These are phyloP conservation scores for Xylariaceae sp. DNA, from an alignment of 2,329 filamentous ascomycete species.

Conservation along the genomic window DNA sequence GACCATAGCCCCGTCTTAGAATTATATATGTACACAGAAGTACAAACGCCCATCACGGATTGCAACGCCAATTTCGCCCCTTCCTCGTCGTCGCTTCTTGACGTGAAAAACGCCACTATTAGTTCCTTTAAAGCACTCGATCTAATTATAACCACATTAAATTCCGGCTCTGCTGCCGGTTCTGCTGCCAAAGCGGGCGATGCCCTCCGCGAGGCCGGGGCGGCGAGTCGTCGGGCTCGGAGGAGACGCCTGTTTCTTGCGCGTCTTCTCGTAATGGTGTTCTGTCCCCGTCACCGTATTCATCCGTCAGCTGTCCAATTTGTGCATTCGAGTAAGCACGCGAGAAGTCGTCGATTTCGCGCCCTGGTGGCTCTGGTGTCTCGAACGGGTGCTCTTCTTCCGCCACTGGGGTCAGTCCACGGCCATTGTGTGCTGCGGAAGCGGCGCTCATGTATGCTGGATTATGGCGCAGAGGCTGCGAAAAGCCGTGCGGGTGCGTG, in stretches of 20 bases:
- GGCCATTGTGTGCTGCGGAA: slow-evolving; percentile 15
- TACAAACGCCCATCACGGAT: too few species aligned
- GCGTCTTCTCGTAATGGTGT: slow-evolving; percentile 26
- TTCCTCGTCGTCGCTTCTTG: too few species aligned
- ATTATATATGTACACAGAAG: too few species aligned
- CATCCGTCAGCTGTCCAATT: slow-evolving; percentile 27
- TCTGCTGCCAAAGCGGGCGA: slow-evolving; percentile 53
- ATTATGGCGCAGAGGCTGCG: slow-evolving; percentile 25
- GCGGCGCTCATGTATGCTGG: slow-evolving; percentile 19
- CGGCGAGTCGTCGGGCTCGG: slow-evolving; percentile 13
- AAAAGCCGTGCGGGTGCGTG: slow-evolving; percentile 5
- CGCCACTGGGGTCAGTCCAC: slow-evolving; percentile 24
- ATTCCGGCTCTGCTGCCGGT: slow-evolving; percentile 45
- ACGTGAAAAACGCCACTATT: too few species aligned
- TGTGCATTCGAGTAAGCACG: slow-evolving; percentile 40
- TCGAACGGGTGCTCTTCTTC: slow-evolving; percentile 23
- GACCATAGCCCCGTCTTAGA: too few species aligned
- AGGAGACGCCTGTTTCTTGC: background rate
- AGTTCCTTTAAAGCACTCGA: background rate
- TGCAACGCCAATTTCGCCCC: too few species aligned
- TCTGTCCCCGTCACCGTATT: slow-evolving; percentile 32
- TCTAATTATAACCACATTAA: slow-evolving; percentile 42
- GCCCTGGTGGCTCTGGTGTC: slow-evolving; percentile 38
- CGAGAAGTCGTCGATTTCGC: slow-evolving; percentile 44
- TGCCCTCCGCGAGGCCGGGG: slow-evolving; percentile 28